Percentiles rank a stretch among this genome's conserved stretches.
These are phyloP conservation scores for Suhomyces bribrorum DNA, from an alignment of 1,139 yeast genomes.

Conservation along the genomic window DNA sequence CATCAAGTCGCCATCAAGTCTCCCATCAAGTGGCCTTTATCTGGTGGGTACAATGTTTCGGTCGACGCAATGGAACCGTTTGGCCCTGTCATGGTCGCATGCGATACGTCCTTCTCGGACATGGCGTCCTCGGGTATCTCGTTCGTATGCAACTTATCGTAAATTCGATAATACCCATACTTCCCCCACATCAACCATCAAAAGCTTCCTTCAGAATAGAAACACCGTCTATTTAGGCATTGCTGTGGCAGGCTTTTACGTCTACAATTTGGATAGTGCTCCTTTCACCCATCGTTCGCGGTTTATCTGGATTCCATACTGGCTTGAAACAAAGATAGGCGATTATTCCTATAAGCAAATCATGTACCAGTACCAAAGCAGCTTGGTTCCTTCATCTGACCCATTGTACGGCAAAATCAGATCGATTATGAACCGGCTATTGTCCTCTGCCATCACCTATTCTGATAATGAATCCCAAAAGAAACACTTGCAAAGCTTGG, in stretches of 20 bases:
- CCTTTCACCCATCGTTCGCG: conserved; percentile 79
- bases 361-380: conserved; percentile 45
- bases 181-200: conserved; percentile 3
- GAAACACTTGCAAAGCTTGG: conserved; percentile 39
- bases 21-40: too few species aligned
- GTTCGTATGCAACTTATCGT: conserved; percentile 15
- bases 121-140: neutral
- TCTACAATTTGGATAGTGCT: conserved; percentile 72
- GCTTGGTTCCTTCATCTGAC: conserved; percentile 53
- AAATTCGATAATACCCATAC: conserved; percentile 12
- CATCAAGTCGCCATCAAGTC: too few species aligned
- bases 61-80: neutral
- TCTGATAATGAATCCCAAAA: conserved; percentile 33
- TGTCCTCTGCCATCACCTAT: conserved; percentile 53
- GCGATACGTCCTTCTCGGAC: neutral
- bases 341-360: conserved; percentile 65
- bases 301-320: conserved; percentile 70
- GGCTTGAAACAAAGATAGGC: conserved; percentile 69
- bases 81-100: neutral
- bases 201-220: conserved; percentile 12
- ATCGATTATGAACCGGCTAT: conserved; percentile 60
- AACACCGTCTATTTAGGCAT: conserved; percentile 14
- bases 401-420: conserved; percentile 59
- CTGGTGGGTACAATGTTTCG: neutral
- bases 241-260: conserved; percentile 44